phyloP scores from a whole-genome alignment of 2,329 filamentous ascomycete genomes.

The Proliferodiscus dingleyae region DNA sequence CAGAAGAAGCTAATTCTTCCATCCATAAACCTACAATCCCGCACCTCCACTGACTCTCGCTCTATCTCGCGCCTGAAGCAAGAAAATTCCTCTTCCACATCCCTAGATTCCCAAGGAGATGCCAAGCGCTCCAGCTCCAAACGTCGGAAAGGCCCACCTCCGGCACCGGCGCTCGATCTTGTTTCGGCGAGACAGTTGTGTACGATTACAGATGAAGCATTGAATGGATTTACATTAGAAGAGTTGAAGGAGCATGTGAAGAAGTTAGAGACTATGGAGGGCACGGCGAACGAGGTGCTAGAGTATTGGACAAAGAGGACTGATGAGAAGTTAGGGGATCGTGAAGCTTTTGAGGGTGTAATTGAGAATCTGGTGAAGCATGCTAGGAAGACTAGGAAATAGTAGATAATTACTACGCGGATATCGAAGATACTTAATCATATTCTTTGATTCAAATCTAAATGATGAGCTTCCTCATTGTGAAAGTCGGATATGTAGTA shows the following conservation, averaged over 20 bases:
- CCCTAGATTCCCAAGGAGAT: slow-evolving; percentile 55
- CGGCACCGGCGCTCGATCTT: slow-evolving; percentile 72
- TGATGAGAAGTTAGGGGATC: slow-evolving; percentile 82
- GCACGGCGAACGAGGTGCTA: slow-evolving; percentile 69
- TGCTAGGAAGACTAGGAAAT: slow-evolving; percentile 79
- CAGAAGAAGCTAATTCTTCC: slow-evolving; percentile 96
- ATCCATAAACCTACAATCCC: slow-evolving; percentile 55
- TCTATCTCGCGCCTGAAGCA: slow-evolving; percentile 28
- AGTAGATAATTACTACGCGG: slow-evolving; percentile 20
- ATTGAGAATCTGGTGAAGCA: slow-evolving; percentile 96
- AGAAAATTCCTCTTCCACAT: slow-evolving; percentile 51
- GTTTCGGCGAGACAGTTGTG: slow-evolving; percentile 74
- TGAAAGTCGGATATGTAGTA: no score
- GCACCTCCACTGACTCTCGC: slow-evolving; percentile 49
- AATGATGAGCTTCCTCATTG: not conserved
- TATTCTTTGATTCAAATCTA: not conserved
- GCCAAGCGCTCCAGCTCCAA: slow-evolving; percentile 38
- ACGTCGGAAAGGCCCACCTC: slow-evolving; percentile 53
- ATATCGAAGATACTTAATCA: no score
- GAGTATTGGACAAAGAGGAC: slow-evolving; percentile 85
- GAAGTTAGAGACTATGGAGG: slow-evolving; percentile 63
- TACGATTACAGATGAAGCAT: slow-evolving; percentile 76
- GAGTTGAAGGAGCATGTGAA: slow-evolving; percentile 71
- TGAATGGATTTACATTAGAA: slow-evolving; percentile 70
- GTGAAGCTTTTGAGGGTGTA: slow-evolving; percentile 91